These are phyloP conservation scores for Tylopilus sp. DNA, from an alignment of 1,284 basidiomycete genomes.

Conservation along the genomic window DNA sequence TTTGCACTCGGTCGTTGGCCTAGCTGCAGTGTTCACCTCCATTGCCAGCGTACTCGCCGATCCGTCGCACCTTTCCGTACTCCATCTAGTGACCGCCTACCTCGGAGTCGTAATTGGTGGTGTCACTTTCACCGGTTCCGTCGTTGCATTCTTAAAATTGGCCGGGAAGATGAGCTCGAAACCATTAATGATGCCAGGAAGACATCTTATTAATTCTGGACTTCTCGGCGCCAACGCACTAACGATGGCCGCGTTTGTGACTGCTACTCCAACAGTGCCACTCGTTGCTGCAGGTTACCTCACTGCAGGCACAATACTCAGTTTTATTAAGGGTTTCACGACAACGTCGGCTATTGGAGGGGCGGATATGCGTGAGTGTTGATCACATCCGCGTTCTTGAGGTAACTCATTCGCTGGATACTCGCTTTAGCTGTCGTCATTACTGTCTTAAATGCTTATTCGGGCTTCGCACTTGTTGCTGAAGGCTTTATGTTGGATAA, in stretches of 20 bases:
- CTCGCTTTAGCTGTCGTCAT: conserved; percentile 68
- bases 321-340: conserved; percentile 80
- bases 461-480: conserved; percentile 89
- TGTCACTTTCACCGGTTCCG: conserved; percentile 77
- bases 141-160: conserved; percentile 85
- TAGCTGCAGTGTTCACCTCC: conserved; percentile 81
- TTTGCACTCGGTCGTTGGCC: conserved; percentile 77
- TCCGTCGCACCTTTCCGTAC: conserved; percentile 56
- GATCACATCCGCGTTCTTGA: neutral
- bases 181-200: conserved; percentile 67
- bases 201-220: conserved; percentile 69
- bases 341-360: conserved; percentile 84
- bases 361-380: conserved; percentile 81
- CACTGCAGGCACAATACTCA: conserved; percentile 65
- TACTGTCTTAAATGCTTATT: conserved; percentile 84
- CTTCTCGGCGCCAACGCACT: conserved; percentile 66
- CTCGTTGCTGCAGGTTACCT: conserved; percentile 73
- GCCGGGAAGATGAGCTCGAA: conserved; percentile 75
- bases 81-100: conserved; percentile 80
- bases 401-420: neutral
- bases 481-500: conserved; percentile 90
- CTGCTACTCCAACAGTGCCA: conserved; percentile 65
- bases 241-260: conserved; percentile 73
- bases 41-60: conserved; percentile 75
- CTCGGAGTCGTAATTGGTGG: conserved; percentile 80